A percentile compares a stretch with the other conserved stretches of the same genome.
These are phyloP conservation scores for Alloteropsis semialata DNA, from an alignment of 176 grass and related monocot species.

Conservation along the genomic window DNA sequence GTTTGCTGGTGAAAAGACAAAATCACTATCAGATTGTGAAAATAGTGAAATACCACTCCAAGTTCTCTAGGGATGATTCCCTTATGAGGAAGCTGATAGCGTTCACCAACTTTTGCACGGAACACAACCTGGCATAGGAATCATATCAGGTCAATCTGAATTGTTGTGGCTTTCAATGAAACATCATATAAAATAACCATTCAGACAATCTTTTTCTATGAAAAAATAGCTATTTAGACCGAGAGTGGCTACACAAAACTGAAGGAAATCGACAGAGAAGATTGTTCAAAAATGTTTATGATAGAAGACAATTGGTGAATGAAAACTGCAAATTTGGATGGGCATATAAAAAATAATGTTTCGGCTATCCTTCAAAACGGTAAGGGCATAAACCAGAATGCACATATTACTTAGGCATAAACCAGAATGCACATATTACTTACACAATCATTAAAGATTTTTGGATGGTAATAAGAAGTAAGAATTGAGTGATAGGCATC, in stretches of 20 bases:
- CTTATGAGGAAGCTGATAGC: slow-evolving; percentile 83
- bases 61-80: slow-evolving; percentile 96
- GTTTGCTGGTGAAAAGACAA: slow-evolving; percentile 19
- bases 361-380: background rate
- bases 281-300: background rate
- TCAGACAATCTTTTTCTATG: too few species aligned
- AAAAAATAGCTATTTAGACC: slow-evolving; percentile 5
- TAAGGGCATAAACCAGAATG: slow-evolving; percentile 21
- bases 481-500: slow-evolving; percentile 3
- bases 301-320: slow-evolving; percentile 8
- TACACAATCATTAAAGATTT: background rate
- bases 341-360: slow-evolving; percentile 2
- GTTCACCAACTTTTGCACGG: slow-evolving; percentile 83
- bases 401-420: slow-evolving; percentile 20
- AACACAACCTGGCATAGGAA: slow-evolving; percentile 68
- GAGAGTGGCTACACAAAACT: slow-evolving; percentile 4
- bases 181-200: background rate
- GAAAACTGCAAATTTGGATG: background rate
- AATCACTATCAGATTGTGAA: background rate
- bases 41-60: slow-evolving; percentile 94
- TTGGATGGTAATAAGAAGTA: background rate
- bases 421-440: background rate
- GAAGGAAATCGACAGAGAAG: background rate
- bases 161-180: background rate
- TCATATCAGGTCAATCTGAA: background rate